Percentiles rank a stretch among this genome's conserved stretches.
phyloP scores from a whole-genome alignment of 495 filamentous ascomycete species.

The Annulohypoxylon maeteangense region DNA sequence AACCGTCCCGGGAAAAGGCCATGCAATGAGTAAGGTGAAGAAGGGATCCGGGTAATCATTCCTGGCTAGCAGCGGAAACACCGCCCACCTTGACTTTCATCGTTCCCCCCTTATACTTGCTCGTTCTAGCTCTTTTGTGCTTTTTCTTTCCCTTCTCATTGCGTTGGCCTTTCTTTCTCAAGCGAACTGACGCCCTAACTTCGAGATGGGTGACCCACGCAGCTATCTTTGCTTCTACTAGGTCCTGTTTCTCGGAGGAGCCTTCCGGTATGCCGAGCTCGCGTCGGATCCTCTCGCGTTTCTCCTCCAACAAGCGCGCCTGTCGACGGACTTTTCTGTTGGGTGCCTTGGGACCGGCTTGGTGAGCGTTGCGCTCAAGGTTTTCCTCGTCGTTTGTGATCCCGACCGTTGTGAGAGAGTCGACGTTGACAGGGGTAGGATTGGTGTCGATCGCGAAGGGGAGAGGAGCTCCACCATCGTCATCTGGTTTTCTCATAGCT shows the following conservation, averaged over 20 bases:
- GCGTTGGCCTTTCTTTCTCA: slow-evolving; percentile 21
- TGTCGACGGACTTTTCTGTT: slow-evolving; percentile 44
- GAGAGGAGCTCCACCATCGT: slow-evolving; percentile 13
- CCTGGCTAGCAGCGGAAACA: background rate
- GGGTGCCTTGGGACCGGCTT: slow-evolving; percentile 13
- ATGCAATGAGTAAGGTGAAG: background rate
- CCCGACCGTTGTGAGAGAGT: background rate
- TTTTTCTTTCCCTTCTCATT: slow-evolving; percentile 26
- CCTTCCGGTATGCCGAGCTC: slow-evolving; percentile 27
- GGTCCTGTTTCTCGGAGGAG: slow-evolving; percentile 19
- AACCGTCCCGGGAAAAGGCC: slow-evolving; percentile 3
- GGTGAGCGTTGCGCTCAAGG: background rate
- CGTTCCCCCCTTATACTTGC: too few species aligned
- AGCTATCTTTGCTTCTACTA: slow-evolving; percentile 35
- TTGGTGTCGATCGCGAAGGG: slow-evolving; percentile 42
- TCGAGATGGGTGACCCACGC: slow-evolving; percentile 30
- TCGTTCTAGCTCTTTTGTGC: too few species aligned
- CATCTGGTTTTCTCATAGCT: background rate
- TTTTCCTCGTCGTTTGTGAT: background rate
- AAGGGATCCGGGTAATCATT: background rate
- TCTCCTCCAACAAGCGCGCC: slow-evolving; percentile 39
- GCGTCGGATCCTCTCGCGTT: slow-evolving; percentile 37
- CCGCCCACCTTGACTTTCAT: slow-evolving; percentile 19
- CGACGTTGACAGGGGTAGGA: slow-evolving; percentile 30
- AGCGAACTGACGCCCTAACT: background rate